Evolutionary conservation across 331 rosid species (phyloP), one percentile per base, ranked within the genome.

Genomic region (Saraca asoca): DNA sequence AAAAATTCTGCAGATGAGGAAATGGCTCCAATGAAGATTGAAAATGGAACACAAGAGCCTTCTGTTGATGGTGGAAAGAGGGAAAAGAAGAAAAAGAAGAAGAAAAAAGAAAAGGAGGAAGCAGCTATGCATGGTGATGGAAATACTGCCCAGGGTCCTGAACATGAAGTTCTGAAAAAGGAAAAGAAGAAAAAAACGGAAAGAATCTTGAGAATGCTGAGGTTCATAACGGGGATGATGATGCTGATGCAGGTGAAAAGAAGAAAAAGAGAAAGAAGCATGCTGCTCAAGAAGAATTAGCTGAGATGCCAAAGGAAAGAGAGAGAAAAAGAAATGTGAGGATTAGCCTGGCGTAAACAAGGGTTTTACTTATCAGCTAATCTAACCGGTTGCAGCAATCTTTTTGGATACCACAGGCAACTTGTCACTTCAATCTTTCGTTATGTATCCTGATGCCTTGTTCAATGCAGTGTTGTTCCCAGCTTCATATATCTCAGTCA

Each of bases 111-210:
- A 31, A 89, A 77, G 2, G 83, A 44, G 59, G 80, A 68, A 11
- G 46, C 51, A 5, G 70, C 68, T 0, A 6, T 13, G 41, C 58
- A 65, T 16, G 68, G 62, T 7, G 77, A 75, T 39, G 85, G 63
- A 35, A 77, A 78, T 68, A 78, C 15, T 16, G 72, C 13, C 20
- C 78, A 52, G 39, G 87, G 79, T 24, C 64, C 66, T 7, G 88
- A 79, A 31, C 73, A 15, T 7, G 88, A 78, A 75, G 78, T 42
- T 12, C 80, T 33, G 58, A 84, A 65, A 55, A 88, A 81, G 49
- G 90, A 85, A 51, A 89, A 83, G 87, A 93, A 87, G 91, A 89
- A 89, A n/a, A 19, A 93, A 75, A 60, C 87, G 78, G 81, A 88
- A 85, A 46, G 79, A 60, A 24, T 69, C 82, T 73, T 16, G 89